Evolutionary conservation across 441 rosid species (phyloP), one percentile per base, ranked within the genome.

Genomic region (Oxalis stricta): DNA sequence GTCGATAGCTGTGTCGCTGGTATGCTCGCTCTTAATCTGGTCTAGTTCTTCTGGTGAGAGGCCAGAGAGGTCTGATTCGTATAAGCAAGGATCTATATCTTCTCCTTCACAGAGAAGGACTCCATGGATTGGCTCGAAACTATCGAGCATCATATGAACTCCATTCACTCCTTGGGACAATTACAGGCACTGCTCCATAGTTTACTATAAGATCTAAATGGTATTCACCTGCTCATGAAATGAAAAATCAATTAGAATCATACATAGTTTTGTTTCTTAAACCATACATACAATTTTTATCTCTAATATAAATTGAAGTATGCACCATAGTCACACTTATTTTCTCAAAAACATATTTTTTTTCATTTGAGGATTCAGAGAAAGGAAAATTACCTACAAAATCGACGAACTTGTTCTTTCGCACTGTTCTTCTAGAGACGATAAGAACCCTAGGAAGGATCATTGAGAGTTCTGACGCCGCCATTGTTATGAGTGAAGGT

Each of bases 71-170:
- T 75, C 74, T 1, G 71, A 47, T 11, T 75, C 74, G 18, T 85
- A 82, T 20, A 69, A 77, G 10, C 89, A 70, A 17, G 93, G 89
- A 58, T 82, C 95, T 13, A 85, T 64, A 37, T 85, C 93, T 59
- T 85, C 95, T 10, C 95, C 95, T 66, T 74, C 93, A 43, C 93
- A 85, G 11, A 85, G 86, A 32, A 82, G 79, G 7, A 85, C 93
- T 0, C 93, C 95, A 11, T 85, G 93, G 65, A 85, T 75, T 0
- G 95, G 93, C 58, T 75, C 86, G 42, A 85, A 82, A 66, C 81
- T 85, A 28, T 71, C 66, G 20, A 85, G 59, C 23, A 82, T 44
- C 74, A 76, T 75, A 59, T 82, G 82, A 41, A 85, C 68, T 10
- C 93, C 87, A 11, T 38, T 73, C 10, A 82, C 96, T 34, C 96